Conservation (phyloP, 768 basidiomycete species). For the Boletus eberwhitei region DNA sequence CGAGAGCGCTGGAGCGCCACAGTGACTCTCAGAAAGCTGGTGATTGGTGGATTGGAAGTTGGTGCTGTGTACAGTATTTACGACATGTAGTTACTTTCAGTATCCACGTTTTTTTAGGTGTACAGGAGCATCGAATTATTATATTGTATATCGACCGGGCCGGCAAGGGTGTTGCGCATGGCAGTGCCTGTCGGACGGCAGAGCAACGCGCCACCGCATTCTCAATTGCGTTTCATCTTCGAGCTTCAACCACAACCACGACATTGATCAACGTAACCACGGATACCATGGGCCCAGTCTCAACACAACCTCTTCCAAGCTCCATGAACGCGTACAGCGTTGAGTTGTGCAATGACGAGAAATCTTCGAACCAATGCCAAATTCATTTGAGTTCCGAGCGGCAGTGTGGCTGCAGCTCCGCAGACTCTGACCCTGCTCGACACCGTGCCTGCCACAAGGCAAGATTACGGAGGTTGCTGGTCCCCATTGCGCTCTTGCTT, state of each 20-base stretch:
- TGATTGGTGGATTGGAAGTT: background rate
- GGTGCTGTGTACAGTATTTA: conserved; percentile 6
- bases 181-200: background rate
- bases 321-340: conserved; percentile 20
- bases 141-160: background rate
- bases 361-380: conserved; percentile 22
- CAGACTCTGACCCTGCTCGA: conserved; percentile 13
- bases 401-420: conserved; percentile 19
- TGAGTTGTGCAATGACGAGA: conserved; percentile 11
- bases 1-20: conserved; percentile 4
- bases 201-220: background rate
- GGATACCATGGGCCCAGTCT: conserved; percentile 25
- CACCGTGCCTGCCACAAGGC: conserved; percentile 34
- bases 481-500: conserved; percentile 34
- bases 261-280: conserved; percentile 10
- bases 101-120: background rate
- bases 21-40: background rate
- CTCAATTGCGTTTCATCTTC: background rate
- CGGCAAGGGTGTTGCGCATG: background rate
- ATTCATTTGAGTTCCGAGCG: conserved; percentile 18
- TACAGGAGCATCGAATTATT: background rate
- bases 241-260: conserved; percentile 6
- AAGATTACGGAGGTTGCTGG: conserved; percentile 32
- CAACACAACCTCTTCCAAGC: conserved; percentile 26
- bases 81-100: conserved; percentile 9